Evolutionary conservation across 139 green algal genomes (phyloP).

Genomic region (Chlamydomonas incerta): DNA sequence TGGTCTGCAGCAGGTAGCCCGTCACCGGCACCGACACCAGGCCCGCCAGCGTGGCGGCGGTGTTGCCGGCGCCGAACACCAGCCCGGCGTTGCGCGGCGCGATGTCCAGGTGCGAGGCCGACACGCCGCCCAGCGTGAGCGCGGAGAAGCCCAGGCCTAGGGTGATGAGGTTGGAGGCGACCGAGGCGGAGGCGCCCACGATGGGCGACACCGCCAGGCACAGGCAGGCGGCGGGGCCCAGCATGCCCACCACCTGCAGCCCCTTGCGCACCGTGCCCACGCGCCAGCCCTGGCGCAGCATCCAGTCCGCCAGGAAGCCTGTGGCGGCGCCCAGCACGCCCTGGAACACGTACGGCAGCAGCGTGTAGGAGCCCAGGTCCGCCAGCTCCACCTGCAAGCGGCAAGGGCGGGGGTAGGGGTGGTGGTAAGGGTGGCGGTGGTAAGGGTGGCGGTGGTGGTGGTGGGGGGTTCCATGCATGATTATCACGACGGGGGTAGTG

Average conservation of each 20-base stretch:
- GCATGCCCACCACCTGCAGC: conserved; percentile 77
- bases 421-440: too few relatives aligned
- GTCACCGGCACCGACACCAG: conserved; percentile 77
- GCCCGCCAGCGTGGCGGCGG: conserved; percentile 77
- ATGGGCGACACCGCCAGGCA: conserved; percentile 69
- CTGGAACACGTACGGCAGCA: conserved; percentile 82
- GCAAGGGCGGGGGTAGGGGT: not conserved
- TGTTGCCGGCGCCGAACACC: conserved; percentile 85
- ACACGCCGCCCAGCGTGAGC: conserved; percentile 80
- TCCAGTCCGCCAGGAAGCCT: conserved; percentile 58
- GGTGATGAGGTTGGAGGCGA: conserved; percentile 75
- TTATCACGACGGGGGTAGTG: too few relatives aligned
- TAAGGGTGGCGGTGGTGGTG: too few relatives aligned
- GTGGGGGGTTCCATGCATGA: too few relatives aligned
- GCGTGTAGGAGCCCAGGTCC: conserved; percentile 76
- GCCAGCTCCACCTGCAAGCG: conserved; percentile 59
- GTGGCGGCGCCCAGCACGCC: conserved; percentile 54
- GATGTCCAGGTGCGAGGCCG: conserved; percentile 81
- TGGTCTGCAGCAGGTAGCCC: conserved; percentile 68
- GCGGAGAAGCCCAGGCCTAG: conserved; percentile 79
- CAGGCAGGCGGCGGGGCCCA: conserved; percentile 80
- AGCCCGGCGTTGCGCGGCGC: conserved; percentile 75
- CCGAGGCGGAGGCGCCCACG: conserved; percentile 48
- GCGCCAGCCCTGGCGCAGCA: conserved; percentile 56
- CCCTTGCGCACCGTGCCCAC: conserved; percentile 56